Evolutionary conservation across 1,284 basidiomycete species (phyloP).

Genomic region (Coniophora puteana): DNA sequence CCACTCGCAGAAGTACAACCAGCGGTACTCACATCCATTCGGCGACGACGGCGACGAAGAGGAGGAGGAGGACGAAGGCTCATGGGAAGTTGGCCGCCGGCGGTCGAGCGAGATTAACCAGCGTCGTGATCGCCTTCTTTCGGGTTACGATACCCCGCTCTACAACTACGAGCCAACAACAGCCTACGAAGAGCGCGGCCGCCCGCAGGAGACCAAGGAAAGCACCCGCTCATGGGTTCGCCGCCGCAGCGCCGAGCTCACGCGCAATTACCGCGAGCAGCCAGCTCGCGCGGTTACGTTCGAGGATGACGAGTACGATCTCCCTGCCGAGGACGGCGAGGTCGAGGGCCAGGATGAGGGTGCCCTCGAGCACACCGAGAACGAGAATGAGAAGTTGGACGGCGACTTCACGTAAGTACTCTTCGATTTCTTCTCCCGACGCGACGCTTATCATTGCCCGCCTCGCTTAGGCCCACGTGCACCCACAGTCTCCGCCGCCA

Average conservation of each 20-base stretch:
- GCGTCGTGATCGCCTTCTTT: neutral
- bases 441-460: no score
- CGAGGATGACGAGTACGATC: slow-evolving; percentile 26
- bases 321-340: slow-evolving; percentile 8
- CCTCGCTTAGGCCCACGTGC: slow-evolving; percentile 47
- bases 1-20: slow-evolving; percentile 20
- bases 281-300: no score
- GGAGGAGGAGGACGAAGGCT: slow-evolving; percentile 19
- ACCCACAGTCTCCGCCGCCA: slow-evolving; percentile 46
- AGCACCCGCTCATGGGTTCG: no score
- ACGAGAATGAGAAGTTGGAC: no score
- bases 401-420: slow-evolving; percentile 34
- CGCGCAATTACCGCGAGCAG: no score
- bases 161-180: slow-evolving; percentile 14
- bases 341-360: no score
- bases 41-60: slow-evolving; percentile 27
- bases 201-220: no score
- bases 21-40: slow-evolving; percentile 20
- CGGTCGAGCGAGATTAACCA: neutral
- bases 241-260: no score
- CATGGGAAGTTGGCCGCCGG: no score
- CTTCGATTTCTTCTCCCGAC: slow-evolving; percentile 1
- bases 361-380: slow-evolving; percentile 1
- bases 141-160: slow-evolving; percentile 5
- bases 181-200: no score